phyloP scores from a whole-genome alignment of 2,329 filamentous ascomycete species.

The Amylocarpus encephaloides region DNA sequence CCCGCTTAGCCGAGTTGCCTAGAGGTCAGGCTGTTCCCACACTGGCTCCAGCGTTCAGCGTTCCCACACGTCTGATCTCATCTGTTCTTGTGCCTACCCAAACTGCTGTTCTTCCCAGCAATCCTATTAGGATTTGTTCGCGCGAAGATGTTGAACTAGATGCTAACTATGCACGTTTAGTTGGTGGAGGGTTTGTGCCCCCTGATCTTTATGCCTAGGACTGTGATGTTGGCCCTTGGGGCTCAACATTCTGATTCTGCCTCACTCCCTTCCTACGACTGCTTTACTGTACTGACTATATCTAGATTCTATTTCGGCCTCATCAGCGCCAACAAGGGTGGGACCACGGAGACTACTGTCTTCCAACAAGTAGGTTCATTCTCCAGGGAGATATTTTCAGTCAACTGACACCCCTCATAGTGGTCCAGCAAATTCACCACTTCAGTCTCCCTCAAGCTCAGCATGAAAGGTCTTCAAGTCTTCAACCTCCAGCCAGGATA shows the following conservation, averaged over 20 bases:
- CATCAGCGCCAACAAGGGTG: neutral
- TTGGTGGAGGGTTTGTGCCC: neutral
- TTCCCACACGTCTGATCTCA: neutral
- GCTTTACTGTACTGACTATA: too few species aligned
- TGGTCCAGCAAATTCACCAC: slow-evolving; percentile 1
- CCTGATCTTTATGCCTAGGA: too few species aligned
- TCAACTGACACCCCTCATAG: neutral
- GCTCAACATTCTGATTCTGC: too few species aligned
- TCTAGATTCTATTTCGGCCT: neutral
- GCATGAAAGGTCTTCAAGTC: neutral
- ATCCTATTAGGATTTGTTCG: neutral
- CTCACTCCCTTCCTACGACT: too few species aligned
- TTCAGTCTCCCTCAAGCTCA: neutral
- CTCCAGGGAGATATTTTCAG: neutral
- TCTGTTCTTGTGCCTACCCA: too few species aligned
- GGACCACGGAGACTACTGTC: neutral
- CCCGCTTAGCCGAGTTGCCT: neutral
- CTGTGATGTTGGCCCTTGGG: too few species aligned
- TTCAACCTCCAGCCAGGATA: slow-evolving; percentile 1
- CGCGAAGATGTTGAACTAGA: neutral
- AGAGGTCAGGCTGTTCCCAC: neutral
- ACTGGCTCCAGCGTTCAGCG: neutral
- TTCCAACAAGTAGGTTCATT: neutral
- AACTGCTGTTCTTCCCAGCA: neutral
- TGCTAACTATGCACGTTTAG: neutral